A percentile compares a stretch with the other conserved stretches of the same genome.
These are phyloP conservation scores for Pythium monospermum DNA, from an alignment of 352 stramenopile species.

Conservation along the genomic window DNA sequence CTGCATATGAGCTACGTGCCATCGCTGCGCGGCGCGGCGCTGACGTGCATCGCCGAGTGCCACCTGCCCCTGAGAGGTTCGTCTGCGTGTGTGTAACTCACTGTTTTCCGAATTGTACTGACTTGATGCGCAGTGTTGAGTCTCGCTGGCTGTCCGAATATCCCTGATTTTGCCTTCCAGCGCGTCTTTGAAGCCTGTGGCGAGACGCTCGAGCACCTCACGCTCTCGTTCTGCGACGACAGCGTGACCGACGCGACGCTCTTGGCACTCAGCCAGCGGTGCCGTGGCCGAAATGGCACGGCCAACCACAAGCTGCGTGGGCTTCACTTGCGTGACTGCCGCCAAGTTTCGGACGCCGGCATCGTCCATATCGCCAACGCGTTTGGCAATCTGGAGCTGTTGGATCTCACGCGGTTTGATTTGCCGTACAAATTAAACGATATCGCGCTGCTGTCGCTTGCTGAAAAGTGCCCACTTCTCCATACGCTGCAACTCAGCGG, in stretches of 20 bases:
- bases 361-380: constrained; percentile 70
- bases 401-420: constrained; percentile 86
- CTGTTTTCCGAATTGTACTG: neutral
- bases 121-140: constrained; percentile 30
- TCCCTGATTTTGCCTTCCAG: constrained; percentile 74
- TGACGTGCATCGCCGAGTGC: constrained; percentile 53
- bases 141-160: constrained; percentile 70
- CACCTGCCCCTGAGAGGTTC: constrained; percentile 53
- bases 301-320: constrained; percentile 31
- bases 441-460: constrained; percentile 82
- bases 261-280: constrained; percentile 59
- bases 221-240: constrained; percentile 71
- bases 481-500: constrained; percentile 63
- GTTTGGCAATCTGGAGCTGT: constrained; percentile 48
- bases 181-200: constrained; percentile 76
- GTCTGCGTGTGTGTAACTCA: neutral
- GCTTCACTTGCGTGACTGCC: constrained; percentile 78
- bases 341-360: constrained; percentile 82
- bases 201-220: constrained; percentile 48
- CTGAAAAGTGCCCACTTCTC: constrained; percentile 46
- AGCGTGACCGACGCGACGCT: constrained; percentile 81
- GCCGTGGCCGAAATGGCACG: too few relatives aligned
- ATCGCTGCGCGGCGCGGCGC: constrained; percentile 37
- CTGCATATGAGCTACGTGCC: constrained; percentile 57
- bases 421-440: constrained; percentile 91